phyloP scores from a whole-genome alignment of 1,284 basidiomycete species.

The Fomitopsis betulina region DNA sequence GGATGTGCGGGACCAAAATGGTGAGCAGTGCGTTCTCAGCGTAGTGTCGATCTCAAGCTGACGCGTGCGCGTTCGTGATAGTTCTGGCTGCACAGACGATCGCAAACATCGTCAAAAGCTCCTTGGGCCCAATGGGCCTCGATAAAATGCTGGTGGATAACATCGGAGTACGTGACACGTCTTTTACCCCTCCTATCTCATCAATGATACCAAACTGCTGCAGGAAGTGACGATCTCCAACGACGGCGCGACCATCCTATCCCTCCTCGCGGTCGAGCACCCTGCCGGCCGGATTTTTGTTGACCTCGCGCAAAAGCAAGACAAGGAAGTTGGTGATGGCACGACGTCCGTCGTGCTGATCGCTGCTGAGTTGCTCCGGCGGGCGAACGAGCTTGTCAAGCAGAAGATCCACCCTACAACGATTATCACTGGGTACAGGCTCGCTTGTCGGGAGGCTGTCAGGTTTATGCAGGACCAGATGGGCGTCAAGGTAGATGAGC shows the following conservation, averaged over 20 bases:
- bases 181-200: background rate
- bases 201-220: slow-evolving; percentile 1
- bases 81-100: slow-evolving; percentile 96
- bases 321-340: slow-evolving; percentile 99
- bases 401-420: slow-evolving; percentile 99
- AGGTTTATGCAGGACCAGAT: slow-evolving; percentile 99
- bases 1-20: slow-evolving; percentile 96
- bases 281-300: slow-evolving; percentile 96
- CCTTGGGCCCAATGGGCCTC: slow-evolving; percentile 90
- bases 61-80: slow-evolving; percentile 25
- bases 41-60: background rate
- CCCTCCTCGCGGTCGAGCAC: slow-evolving; percentile 88
- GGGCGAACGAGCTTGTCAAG: slow-evolving; percentile 98
- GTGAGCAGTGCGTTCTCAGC: slow-evolving; percentile 37
- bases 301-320: slow-evolving; percentile 98
- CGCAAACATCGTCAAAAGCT: slow-evolving; percentile 97
- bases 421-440: slow-evolving; percentile 97
- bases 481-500: slow-evolving; percentile 89
- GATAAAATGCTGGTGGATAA: slow-evolving; percentile 99
- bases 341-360: slow-evolving; percentile 99
- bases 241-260: slow-evolving; percentile 97
- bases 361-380: slow-evolving; percentile 90
- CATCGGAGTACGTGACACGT: slow-evolving; percentile 70
- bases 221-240: slow-evolving; percentile 99
- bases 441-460: slow-evolving; percentile 96